Conservation (phyloP, 805 yeast species). For the Komagataella pastoris region DNA sequence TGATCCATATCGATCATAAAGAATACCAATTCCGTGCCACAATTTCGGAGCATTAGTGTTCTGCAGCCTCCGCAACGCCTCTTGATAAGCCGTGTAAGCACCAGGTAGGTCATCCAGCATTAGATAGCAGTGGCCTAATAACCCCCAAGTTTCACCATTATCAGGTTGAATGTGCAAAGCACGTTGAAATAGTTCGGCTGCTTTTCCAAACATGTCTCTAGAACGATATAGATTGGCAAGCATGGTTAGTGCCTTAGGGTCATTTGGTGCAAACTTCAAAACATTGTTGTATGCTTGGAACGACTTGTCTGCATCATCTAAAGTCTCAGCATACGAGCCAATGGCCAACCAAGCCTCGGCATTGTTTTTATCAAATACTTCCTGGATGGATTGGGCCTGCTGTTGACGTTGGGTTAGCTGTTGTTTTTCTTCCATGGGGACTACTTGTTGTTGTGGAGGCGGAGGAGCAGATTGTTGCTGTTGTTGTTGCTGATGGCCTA, state of each 20-base stretch:
- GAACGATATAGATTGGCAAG: constrained; percentile 83
- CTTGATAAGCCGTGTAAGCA: constrained; percentile 94
- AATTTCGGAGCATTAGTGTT: constrained; percentile 93
- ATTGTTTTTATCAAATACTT: constrained; percentile 31
- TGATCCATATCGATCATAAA: constrained; percentile 93
- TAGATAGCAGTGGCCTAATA: constrained; percentile 89
- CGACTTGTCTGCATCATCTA: constrained; percentile 85
- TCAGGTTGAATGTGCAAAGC: constrained; percentile 73
- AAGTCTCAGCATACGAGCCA: constrained; percentile 78
- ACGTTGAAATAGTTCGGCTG: constrained; percentile 86
- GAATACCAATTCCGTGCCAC: constrained; percentile 98
- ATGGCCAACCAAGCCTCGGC: constrained; percentile 83
- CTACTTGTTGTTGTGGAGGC: neutral
- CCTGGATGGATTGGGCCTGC: constrained; percentile 1
- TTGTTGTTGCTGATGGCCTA: neutral
- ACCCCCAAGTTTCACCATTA: constrained; percentile 95
- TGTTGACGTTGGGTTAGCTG: neutral
- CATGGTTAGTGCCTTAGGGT: constrained; percentile 73
- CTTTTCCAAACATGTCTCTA: constrained; percentile 82
- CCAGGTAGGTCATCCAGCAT: constrained; percentile 94
- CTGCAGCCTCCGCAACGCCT: constrained; percentile 80
- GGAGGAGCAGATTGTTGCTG: neutral
- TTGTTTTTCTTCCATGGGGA: neutral
- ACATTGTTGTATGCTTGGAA: constrained; percentile 82
- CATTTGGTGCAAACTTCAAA: constrained; percentile 72